Evolutionary conservation across 441 rosid species (phyloP), one percentile per base, ranked within the genome.

Genomic region (Populus trichocarpa): DNA sequence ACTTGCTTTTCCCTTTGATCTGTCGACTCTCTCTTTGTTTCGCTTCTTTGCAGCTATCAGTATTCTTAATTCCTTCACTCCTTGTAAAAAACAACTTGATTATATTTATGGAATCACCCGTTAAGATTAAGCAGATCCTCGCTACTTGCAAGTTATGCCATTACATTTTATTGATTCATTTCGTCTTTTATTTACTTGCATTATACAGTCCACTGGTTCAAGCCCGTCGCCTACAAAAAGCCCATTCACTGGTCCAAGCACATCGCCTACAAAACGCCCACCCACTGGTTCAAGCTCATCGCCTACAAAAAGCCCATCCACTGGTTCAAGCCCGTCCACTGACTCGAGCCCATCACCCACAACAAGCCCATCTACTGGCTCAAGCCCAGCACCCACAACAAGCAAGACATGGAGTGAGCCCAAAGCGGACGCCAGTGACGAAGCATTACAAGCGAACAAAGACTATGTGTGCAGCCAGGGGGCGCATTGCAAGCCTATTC

Each of bases 401-500:
- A 85, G 83, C 5, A 83, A 74, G 74, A 84, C 66, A 67, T 87
- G 95, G 92, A 91, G 95, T 78, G 85, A 89, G 65, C 84, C 95
- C 2, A 84, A 83, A 72, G 16, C 86, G 1, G 73, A 75, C 72
- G 88, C 86, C 5, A 82, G 46, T 10, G 85, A 85, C 33, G 83
- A 79, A 70, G 85, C 83, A 67, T 53, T 88, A 75, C 95, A 92
- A 67, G 79, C 82, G 66, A 92, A 87, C 78, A 80, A 90, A 72
- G 93, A 90, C 75, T 90, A 85, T 75, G 91, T 74, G 35, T 91
- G 95, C 75, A 87, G 88, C 83, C 61, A 28, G 0, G 85, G 88
- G 16, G 75, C 87, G 73, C 87, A 91, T 71, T 93, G 97, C 78
- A 75, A 36, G 78, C 88, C 93, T 2, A 86, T 93, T 75, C 88